Conservation (phyloP, 2,329 filamentous ascomycete genomes). For the Epichloe typhina region DNA sequence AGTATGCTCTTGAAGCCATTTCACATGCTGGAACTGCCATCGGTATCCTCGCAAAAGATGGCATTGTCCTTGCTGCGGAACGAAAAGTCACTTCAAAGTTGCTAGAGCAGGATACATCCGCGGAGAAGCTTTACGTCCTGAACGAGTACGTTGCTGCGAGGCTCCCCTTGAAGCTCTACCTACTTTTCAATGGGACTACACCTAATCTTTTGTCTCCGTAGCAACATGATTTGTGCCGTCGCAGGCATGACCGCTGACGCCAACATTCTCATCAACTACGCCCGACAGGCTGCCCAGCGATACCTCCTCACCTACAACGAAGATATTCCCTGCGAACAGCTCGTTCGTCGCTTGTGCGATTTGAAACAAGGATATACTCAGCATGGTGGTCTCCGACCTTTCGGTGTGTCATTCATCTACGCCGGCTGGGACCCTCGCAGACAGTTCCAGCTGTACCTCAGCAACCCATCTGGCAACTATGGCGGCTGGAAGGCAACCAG, state of each 20-base stretch:
- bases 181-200: neutral
- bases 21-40: slow-evolving; percentile 95
- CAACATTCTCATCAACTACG: slow-evolving; percentile 99
- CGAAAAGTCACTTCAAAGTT: slow-evolving; percentile 99
- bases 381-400: slow-evolving; percentile 93
- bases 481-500: slow-evolving; percentile 99
- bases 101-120: slow-evolving; percentile 96
- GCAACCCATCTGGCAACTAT: slow-evolving; percentile 97
- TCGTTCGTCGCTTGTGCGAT: slow-evolving; percentile 91
- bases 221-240: slow-evolving; percentile 99
- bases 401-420: slow-evolving; percentile 99
- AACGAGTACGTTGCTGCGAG: slow-evolving; percentile 60
- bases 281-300: slow-evolving; percentile 87
- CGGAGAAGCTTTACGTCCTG: slow-evolving; percentile 98
- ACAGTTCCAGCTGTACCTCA: slow-evolving; percentile 98
- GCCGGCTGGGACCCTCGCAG: slow-evolving; percentile 92
- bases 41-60: slow-evolving; percentile 93
- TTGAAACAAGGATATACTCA: slow-evolving; percentile 99
- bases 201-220: slow-evolving; percentile 21
- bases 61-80: slow-evolving; percentile 94
- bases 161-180: no score
- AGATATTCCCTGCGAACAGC: slow-evolving; percentile 98
- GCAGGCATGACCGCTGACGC: slow-evolving; percentile 98
- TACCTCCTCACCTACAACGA: slow-evolving; percentile 99
- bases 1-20: slow-evolving; percentile 98